Conservation (phyloP, 805 yeast genomes). For the Jamesozyma jinghongensis region DNA sequence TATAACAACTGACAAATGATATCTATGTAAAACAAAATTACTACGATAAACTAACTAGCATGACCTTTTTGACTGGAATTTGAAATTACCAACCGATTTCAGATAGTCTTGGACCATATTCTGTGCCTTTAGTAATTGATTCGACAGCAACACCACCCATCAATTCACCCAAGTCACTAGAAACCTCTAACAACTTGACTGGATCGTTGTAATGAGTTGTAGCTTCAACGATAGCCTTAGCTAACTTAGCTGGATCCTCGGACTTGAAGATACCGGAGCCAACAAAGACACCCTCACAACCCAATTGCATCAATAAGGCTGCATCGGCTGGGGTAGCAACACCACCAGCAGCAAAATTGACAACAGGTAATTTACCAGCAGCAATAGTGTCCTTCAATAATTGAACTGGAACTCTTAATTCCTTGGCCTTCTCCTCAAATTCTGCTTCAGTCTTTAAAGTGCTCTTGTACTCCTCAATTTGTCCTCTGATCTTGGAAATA, state of each 20-base stretch:
- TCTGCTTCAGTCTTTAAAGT: slow-evolving; percentile 38
- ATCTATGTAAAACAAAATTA: too few relatives aligned
- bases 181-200: slow-evolving; percentile 47
- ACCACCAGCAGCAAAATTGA: slow-evolving; percentile 83
- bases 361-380: slow-evolving; percentile 64
- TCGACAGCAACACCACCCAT: slow-evolving; percentile 65
- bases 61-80: too few relatives aligned
- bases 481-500: slow-evolving; percentile 48
- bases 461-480: slow-evolving; percentile 35
- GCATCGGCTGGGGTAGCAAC: slow-evolving; percentile 86
- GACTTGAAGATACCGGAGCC: slow-evolving; percentile 76
- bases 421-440: slow-evolving; percentile 43
- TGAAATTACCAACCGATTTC: slow-evolving; percentile 48
- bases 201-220: slow-evolving; percentile 63
- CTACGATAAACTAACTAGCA: too few relatives aligned
- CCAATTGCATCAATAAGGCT: slow-evolving; percentile 71
- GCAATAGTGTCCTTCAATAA: slow-evolving; percentile 36
- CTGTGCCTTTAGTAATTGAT: slow-evolving; percentile 33
- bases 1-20: too few relatives aligned
- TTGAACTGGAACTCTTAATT: slow-evolving; percentile 51
- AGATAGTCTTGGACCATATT: slow-evolving; percentile 28
- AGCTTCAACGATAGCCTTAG: slow-evolving; percentile 70
- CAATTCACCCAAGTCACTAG: slow-evolving; percentile 62
- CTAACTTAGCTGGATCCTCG: slow-evolving; percentile 59
- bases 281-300: slow-evolving; percentile 72